phyloP scores from a whole-genome alignment of 176 grass and related monocot species.

The Saccharum spontaneum region DNA sequence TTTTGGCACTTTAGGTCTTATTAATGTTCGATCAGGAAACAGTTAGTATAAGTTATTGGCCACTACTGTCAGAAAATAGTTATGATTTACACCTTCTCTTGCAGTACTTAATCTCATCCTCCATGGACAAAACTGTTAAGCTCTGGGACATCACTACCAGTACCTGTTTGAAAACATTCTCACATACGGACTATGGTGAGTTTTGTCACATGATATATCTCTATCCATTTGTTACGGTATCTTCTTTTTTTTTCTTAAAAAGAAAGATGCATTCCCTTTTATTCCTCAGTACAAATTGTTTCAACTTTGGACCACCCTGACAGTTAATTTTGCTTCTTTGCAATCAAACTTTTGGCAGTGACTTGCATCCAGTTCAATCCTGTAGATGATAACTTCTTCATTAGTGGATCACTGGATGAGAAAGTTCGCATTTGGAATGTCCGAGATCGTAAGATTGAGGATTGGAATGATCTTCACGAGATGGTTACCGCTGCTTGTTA shows the following conservation, averaged over 20 bases:
- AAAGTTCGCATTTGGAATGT: constrained; percentile 99
- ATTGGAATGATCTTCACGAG: constrained; percentile 99
- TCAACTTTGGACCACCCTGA: constrained; percentile 11
- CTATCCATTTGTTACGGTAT: neutral
- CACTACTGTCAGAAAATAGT: neutral
- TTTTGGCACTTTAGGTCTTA: neutral
- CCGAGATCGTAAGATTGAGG: constrained; percentile 84
- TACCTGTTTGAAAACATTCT: constrained; percentile 95
- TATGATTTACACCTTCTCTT: constrained; percentile 15
- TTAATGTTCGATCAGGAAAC: neutral
- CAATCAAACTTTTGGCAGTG: constrained; percentile 57
- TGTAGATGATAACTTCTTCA: constrained; percentile 92
- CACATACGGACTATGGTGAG: constrained; percentile 96
- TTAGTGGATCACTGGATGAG: constrained; percentile 96
- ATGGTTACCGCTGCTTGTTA: constrained; percentile 96
- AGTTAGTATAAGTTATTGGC: neutral
- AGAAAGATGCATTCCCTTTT: neutral
- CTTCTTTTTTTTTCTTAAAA: neutral
- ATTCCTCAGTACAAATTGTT: neutral
- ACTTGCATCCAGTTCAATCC: constrained; percentile 99
- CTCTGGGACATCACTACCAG: constrained; percentile 77
- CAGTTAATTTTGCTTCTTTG: constrained; percentile 22
- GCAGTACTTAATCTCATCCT: constrained; percentile 94
- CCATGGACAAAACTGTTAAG: constrained; percentile 98
- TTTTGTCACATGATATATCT: constrained; percentile 37